phyloP scores from a whole-genome alignment of 352 stramenopile genomes.

The Phytophthora europaea region DNA sequence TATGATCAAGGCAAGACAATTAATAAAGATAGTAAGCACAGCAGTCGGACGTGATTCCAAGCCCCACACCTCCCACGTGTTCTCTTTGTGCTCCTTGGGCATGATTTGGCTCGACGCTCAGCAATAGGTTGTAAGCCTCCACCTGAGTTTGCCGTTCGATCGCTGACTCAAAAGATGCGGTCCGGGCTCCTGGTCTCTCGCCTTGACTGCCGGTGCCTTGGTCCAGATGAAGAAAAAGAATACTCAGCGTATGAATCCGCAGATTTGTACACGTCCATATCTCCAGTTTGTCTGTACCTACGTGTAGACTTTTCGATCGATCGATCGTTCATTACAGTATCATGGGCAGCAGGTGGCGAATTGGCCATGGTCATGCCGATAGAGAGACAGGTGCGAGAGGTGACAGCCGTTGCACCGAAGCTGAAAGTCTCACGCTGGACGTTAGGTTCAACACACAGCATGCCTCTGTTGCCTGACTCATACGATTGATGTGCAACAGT shows the following conservation, averaged over 20 bases:
- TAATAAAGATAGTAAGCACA: slow-evolving; percentile 30
- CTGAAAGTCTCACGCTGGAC: slow-evolving; percentile 11
- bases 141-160: slow-evolving; percentile 9
- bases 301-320: not conserved
- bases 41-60: slow-evolving; percentile 18
- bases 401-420: slow-evolving; percentile 20
- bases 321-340: slow-evolving; percentile 9
- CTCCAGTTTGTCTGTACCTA: slow-evolving; percentile 5
- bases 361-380: slow-evolving; percentile 7
- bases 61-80: slow-evolving; percentile 9
- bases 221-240: slow-evolving; percentile 23
- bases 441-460: slow-evolving; percentile 30
- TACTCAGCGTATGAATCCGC: slow-evolving; percentile 10
- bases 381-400: slow-evolving; percentile 22
- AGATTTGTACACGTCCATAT: slow-evolving; percentile 39
- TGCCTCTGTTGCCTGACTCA: slow-evolving; percentile 38
- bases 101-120: slow-evolving; percentile 9
- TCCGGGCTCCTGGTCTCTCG: slow-evolving; percentile 23
- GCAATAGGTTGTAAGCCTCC: slow-evolving; percentile 14
- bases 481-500: slow-evolving; percentile 17
- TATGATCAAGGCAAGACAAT: slow-evolving; percentile 18
- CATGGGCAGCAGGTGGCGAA: slow-evolving; percentile 27
- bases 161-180: slow-evolving; percentile 38
- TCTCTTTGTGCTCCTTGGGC: slow-evolving; percentile 4
- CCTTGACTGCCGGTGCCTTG: slow-evolving; percentile 11